Conservation (phyloP, 352 stramenopile genomes). For the Globisporangium heterothallicum region DNA sequence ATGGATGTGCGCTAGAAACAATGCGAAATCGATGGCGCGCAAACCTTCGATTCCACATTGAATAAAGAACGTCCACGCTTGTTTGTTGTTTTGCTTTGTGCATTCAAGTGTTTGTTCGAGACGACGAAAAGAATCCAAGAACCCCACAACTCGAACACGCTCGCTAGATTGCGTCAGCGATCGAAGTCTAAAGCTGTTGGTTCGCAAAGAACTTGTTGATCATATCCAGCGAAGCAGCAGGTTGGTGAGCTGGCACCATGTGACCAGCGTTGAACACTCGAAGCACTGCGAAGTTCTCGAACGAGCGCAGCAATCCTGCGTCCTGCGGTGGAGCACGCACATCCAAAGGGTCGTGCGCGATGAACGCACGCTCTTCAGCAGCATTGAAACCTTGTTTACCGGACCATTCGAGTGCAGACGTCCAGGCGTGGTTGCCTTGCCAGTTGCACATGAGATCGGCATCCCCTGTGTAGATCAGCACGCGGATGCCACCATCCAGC, state of each 20-base stretch:
- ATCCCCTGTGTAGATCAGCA: constrained; percentile 96
- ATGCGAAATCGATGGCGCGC: no score
- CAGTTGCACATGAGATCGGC: constrained; percentile 96
- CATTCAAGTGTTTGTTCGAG: no score
- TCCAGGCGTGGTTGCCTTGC: constrained; percentile 92
- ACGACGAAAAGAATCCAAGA: no score
- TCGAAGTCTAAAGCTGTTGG: constrained; percentile 2
- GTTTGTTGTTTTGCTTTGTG: no score
- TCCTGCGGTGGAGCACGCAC: background rate
- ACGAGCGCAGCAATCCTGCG: constrained; percentile 16
- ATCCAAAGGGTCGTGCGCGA: background rate
- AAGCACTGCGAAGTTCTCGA: constrained; percentile 23
- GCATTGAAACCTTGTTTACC: constrained; percentile 78
- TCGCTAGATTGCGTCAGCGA: no score
- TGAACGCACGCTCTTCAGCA: constrained; percentile 19
- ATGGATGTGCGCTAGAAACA: no score
- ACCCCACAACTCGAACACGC: no score
- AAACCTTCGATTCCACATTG: no score
- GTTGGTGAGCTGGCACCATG: constrained; percentile 43
- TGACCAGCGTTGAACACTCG: constrained; percentile 37
- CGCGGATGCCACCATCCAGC: constrained; percentile 59
- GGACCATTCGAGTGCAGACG: constrained; percentile 86
- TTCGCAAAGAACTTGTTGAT: constrained; percentile 33
- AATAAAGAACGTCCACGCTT: no score
- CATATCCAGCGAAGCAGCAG: constrained; percentile 29